phyloP scores from a whole-genome alignment of 345 rosid genomes.

The Moricandia moricandioides region DNA sequence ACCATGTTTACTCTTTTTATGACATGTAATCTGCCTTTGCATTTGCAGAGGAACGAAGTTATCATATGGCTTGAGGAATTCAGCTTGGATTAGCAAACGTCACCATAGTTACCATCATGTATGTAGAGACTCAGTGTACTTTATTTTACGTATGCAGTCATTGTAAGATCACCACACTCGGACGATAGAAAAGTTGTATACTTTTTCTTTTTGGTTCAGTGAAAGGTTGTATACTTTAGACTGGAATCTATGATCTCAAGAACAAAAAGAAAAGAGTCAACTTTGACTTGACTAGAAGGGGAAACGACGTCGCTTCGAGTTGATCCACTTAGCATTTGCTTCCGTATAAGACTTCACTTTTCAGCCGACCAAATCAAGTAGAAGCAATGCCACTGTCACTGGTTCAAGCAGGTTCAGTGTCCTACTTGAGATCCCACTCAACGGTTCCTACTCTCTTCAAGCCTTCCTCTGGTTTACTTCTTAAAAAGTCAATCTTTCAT shows the following conservation, averaged over 20 bases:
- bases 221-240: background rate
- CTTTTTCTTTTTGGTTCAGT: background rate
- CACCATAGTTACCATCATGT: background rate
- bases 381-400: conserved; percentile 46
- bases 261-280: background rate
- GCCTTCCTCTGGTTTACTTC: conserved; percentile 19
- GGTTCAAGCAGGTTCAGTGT: conserved; percentile 37
- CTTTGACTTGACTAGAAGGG: background rate
- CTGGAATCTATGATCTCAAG: background rate
- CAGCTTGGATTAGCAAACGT: conserved; percentile 27
- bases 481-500: conserved; percentile 39
- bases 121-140: background rate
- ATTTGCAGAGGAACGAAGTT: conserved; percentile 64
- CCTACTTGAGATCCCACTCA: conserved; percentile 31
- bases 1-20: background rate
- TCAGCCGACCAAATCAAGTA: conserved; percentile 23
- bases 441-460: conserved; percentile 19
- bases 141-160: background rate
- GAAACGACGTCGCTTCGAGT: background rate
- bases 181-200: background rate
- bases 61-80: conserved; percentile 70
- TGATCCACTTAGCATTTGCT: conserved; percentile 8
- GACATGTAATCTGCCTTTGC: background rate
- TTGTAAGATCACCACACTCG: conserved; percentile 2
- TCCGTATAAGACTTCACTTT: background rate